Conservation (phyloP, 164 flowering plant genomes). For the Warburgia ugandensis region DNA sequence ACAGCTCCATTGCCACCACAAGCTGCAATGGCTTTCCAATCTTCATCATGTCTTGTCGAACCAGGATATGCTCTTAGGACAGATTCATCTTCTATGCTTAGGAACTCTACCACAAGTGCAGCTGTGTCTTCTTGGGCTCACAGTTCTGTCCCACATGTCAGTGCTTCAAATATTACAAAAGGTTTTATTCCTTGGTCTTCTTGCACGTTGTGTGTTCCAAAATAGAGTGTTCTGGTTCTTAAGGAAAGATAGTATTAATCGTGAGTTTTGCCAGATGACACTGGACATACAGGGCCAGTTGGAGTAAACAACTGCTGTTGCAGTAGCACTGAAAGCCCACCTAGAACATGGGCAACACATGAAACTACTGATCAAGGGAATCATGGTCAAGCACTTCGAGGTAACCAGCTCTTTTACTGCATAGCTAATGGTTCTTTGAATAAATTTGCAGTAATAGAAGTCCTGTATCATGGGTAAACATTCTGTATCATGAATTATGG, state of each 20-base stretch:
- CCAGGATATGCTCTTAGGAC: constrained; percentile 33
- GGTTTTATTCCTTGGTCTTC: constrained; percentile 21
- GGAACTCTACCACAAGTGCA: constrained; percentile 28
- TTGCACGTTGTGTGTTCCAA: not conserved
- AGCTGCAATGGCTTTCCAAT: constrained; percentile 30
- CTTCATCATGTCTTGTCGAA: constrained; percentile 38
- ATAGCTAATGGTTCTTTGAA: no score
- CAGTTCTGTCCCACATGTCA: constrained; percentile 28
- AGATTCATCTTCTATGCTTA: constrained; percentile 41
- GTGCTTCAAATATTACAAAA: constrained; percentile 30
- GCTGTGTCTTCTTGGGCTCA: constrained; percentile 49
- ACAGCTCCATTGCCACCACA: constrained; percentile 42
- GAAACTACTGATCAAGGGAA: constrained; percentile 39
- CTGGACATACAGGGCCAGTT: constrained; percentile 34
- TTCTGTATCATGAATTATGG: no score
- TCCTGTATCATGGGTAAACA: no score
- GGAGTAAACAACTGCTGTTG: constrained; percentile 37
- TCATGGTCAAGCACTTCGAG: constrained; percentile 38
- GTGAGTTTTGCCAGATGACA: constrained; percentile 19
- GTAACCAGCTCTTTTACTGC: no score
- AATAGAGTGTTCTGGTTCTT: not conserved
- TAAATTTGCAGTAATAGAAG: no score
- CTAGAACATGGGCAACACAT: constrained; percentile 26
- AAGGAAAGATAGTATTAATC: not conserved
- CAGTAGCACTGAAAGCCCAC: constrained; percentile 62